A percentile compares a stretch with the other conserved stretches of the same genome.
These are phyloP conservation scores for Chloris gayana DNA, from an alignment of 176 grass and related monocot genomes.

Conservation along the genomic window DNA sequence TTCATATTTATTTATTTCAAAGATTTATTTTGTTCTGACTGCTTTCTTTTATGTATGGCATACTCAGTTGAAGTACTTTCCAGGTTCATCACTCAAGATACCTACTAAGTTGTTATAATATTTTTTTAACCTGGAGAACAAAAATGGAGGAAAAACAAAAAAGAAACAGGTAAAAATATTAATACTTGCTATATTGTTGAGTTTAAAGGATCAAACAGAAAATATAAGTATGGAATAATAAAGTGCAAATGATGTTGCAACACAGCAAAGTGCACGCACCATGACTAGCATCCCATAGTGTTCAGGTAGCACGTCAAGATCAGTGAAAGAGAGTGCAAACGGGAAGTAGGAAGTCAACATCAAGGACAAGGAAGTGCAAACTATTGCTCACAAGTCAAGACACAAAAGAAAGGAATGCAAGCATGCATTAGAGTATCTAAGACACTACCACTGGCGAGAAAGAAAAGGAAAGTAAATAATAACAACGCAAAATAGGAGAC, in stretches of 20 bases:
- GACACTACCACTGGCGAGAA: background rate
- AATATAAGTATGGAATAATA: constrained; percentile 13
- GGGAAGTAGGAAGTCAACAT: constrained; percentile 48
- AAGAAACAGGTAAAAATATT: constrained; percentile 18
- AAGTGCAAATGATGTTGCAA: background rate
- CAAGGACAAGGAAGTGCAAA: constrained; percentile 40
- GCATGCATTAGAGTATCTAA: constrained; percentile 18
- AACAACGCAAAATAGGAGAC: constrained; percentile 20
- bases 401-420: constrained; percentile 31
- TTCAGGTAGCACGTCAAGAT: constrained; percentile 57
- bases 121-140: background rate
- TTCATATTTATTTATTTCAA: constrained; percentile 55
- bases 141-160: background rate
- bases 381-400: constrained; percentile 52
- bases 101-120: background rate
- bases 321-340: constrained; percentile 36
- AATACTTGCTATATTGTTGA: background rate
- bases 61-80: background rate
- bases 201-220: background rate
- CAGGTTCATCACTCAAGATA: background rate
- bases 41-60: background rate
- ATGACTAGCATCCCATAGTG: constrained; percentile 33
- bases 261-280: constrained; percentile 14
- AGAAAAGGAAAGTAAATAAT: constrained; percentile 14
- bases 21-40: constrained; percentile 24